Evolutionary conservation across 2,329 filamentous ascomycete species (phyloP).

Genomic region (Fusarium sp.): DNA sequence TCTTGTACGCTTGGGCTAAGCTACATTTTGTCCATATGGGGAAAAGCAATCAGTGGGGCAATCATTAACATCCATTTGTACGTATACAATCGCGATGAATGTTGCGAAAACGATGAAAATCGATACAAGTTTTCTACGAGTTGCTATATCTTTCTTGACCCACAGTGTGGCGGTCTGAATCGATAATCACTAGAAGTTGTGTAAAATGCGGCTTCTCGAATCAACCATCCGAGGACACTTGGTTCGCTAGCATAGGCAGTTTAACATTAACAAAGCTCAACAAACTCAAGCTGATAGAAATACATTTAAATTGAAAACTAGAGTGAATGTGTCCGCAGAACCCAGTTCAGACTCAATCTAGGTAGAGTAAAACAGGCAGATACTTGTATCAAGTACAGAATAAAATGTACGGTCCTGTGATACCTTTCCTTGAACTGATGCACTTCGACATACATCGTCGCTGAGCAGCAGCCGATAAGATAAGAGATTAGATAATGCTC

Average conservation of each 20-base stretch:
- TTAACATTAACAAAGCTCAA: not conserved
- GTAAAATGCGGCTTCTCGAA: not conserved
- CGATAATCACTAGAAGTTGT: not conserved
- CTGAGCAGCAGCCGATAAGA: constrained; percentile 23
- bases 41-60: constrained; percentile 27
- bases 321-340: not conserved
- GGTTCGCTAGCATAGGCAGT: not conserved
- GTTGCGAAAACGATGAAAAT: not conserved
- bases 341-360: not conserved
- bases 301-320: not conserved
- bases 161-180: not conserved
- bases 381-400: not conserved
- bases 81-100: not conserved
- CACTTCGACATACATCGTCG: not conserved
- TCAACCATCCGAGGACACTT: not conserved
- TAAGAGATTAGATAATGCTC: constrained; percentile 27
- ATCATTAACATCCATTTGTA: not conserved
- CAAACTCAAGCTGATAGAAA: not conserved
- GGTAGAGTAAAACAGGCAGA: not conserved
- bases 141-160: not conserved
- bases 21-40: not conserved
- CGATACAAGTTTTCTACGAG: not conserved
- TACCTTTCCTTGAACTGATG: not conserved
- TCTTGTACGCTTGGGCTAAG: not conserved
- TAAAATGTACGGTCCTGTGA: not conserved